These are phyloP conservation scores for Crataegus laevigata DNA, from an alignment of 306 rosid genomes.

Conservation along the genomic window DNA sequence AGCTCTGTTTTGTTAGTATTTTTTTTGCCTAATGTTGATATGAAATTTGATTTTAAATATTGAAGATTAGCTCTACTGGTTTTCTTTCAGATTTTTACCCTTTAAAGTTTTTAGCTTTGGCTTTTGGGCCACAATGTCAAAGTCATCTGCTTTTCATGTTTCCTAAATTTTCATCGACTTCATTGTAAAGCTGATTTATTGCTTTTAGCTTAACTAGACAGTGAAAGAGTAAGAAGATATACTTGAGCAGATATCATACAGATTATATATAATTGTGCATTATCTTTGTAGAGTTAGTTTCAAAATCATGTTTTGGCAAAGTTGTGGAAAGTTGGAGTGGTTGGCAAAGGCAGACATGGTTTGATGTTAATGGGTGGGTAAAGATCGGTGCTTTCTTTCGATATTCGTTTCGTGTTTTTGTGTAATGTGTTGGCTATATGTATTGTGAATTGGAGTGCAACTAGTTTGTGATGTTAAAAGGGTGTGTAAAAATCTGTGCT, in stretches of 20 bases:
- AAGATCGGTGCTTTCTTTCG: too few species aligned
- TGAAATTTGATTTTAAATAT: neutral
- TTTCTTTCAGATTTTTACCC: neutral
- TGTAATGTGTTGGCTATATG: too few species aligned
- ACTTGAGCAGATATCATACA: neutral
- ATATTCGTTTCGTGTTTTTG: too few species aligned
- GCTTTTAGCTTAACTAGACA: neutral
- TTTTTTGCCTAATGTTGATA: neutral
- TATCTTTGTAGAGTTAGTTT: neutral
- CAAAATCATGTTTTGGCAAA: neutral
- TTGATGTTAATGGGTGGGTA: too few species aligned
- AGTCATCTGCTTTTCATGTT: neutral
- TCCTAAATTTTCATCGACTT: neutral
- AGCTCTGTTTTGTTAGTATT: neutral
- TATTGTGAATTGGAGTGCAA: too few species aligned
- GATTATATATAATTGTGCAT: neutral
- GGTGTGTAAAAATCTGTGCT: too few species aligned
- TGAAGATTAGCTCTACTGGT: neutral
- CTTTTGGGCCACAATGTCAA: neutral
- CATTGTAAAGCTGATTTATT: constrained; percentile 11
- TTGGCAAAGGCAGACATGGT: too few species aligned
- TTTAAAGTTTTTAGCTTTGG: neutral
- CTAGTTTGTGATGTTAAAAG: too few species aligned
- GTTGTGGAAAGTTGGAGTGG: too few species aligned
- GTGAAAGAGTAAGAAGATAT: neutral